Evolutionary conservation across 768 basidiomycete species (phyloP).

Genomic region (Sporobolomyces pararoseus): DNA sequence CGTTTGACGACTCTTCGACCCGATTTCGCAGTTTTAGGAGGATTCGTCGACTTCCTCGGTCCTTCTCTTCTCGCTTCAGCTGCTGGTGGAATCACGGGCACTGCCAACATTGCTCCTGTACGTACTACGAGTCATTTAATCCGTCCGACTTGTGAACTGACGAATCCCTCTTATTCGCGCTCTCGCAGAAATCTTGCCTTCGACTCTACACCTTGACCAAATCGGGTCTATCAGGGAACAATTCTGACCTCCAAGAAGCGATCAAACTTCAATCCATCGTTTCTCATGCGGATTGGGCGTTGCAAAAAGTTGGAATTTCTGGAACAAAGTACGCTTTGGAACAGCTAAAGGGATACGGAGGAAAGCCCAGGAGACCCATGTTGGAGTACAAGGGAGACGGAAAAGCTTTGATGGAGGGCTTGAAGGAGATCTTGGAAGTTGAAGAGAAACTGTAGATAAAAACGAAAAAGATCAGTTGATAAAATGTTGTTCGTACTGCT

Average conservation of each 20-base stretch:
- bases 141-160: neutral
- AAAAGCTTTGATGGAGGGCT: constrained; percentile 62
- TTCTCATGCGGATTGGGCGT: constrained; percentile 73
- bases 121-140: too few relatives aligned
- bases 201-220: constrained; percentile 51
- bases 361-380: constrained; percentile 71
- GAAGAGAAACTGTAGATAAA: constrained; percentile 28
- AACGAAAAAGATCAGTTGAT: too few relatives aligned
- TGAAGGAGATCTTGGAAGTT: constrained; percentile 55
- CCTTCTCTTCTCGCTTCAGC: constrained; percentile 68
- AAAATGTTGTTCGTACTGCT: too few relatives aligned
- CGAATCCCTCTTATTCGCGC: constrained; percentile 49
- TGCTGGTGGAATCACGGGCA: constrained; percentile 85
- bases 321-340: constrained; percentile 79
- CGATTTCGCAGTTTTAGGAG: constrained; percentile 74
- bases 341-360: constrained; percentile 72
- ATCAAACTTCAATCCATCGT: constrained; percentile 73
- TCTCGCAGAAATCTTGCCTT: constrained; percentile 62
- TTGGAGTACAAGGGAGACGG: constrained; percentile 64
- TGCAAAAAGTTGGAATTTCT: constrained; percentile 68
- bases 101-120: constrained; percentile 77
- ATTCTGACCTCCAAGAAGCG: constrained; percentile 61
- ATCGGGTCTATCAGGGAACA: constrained; percentile 52
- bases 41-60: constrained; percentile 76
- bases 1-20: constrained; percentile 18